Evolutionary conservation across 2,329 filamentous ascomycete genomes (phyloP).

Genomic region (Pestalotiopsis sp.): DNA sequence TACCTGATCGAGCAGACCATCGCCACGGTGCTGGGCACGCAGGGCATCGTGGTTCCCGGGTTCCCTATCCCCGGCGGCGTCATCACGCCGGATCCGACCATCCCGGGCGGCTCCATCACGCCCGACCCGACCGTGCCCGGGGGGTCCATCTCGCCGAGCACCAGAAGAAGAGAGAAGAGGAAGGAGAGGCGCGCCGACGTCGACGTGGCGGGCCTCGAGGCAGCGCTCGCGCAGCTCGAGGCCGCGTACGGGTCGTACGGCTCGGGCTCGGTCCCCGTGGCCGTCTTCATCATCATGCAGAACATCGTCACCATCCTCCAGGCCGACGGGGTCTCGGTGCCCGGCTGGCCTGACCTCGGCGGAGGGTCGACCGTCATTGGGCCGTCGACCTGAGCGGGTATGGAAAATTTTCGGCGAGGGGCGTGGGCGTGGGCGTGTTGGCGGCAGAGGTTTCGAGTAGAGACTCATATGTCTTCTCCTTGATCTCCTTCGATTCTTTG

Average conservation of each 20-base stretch:
- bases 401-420: neutral
- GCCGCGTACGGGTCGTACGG: conserved; percentile 24
- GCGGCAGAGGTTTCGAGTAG: neutral
- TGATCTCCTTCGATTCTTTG: conserved; percentile 12
- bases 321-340: conserved; percentile 23
- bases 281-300: conserved; percentile 27
- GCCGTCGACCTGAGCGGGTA: conserved; percentile 17
- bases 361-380: conserved; percentile 20
- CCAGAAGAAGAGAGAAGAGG: conserved; percentile 1
- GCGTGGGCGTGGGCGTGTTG: neutral
- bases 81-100: conserved; percentile 30
- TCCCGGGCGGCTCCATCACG: conserved; percentile 28
- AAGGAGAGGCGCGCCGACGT: neutral
- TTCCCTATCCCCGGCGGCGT: conserved; percentile 31
- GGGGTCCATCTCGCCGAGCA: conserved; percentile 16
- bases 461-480: neutral
- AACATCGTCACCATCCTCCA: conserved; percentile 27
- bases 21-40: conserved; percentile 22
- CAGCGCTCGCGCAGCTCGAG: conserved; percentile 23
- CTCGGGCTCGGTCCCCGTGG: conserved; percentile 21
- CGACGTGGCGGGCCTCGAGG: conserved; percentile 22
- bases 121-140: conserved; percentile 20
- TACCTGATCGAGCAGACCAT: conserved; percentile 29
- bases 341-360: conserved; percentile 26
- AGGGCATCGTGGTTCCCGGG: conserved; percentile 8